Base-by-base conservation (phyloP, 371 early-diverging fungal genomes). In the Circinella minor region DNA sequence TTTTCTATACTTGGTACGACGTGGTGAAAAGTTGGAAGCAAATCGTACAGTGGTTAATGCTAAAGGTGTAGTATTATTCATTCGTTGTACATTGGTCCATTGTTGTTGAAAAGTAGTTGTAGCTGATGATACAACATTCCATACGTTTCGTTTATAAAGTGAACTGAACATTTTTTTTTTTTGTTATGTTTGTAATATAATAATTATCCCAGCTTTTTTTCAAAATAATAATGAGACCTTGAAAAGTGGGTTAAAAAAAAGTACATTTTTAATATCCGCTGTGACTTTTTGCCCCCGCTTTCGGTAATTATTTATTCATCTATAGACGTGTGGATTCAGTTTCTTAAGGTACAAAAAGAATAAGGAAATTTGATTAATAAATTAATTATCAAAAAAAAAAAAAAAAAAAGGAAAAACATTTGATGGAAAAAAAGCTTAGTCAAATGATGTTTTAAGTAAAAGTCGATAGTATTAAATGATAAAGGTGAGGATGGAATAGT, bases 1-100 rank as follows among this genome's bases (percentile, higher is more conserved):
- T 78, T 97, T 97, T 73, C 91, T 90, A 79, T 91, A 90, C 81
- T 94, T 95, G 67, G 90, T 83, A 65, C 89, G 86, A 57, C 89
- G 87, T 34, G 98, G 97, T 67, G 92, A 89, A 66, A 94, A 85
- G 68, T 86, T 88, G 62, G 89, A 84, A 37, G 86, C 85, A 34
- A 61, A 68, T 39, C 68, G 68, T 0, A 68, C 68, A 15, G 46
- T n/a, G 4, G 43, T 66, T 59, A 36, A 27, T 37, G 36, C 27
- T 37, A 36, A 54, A 34, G 54, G 37, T 38, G 36, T 36, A 27
- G 36, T 36, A 27, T 27, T 27, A 17, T 60, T 60, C 17, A 13
- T 60, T 4, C 8, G 60, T 34, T 59, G 51, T 57, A 1, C 43
- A 43, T 9, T 1, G 18, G 57, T 18, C 6, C 0, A 14, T 47